Base-by-base conservation (phyloP, 495 filamentous ascomycete genomes). In the Aspergillus sclerotiicarbonarius region DNA sequence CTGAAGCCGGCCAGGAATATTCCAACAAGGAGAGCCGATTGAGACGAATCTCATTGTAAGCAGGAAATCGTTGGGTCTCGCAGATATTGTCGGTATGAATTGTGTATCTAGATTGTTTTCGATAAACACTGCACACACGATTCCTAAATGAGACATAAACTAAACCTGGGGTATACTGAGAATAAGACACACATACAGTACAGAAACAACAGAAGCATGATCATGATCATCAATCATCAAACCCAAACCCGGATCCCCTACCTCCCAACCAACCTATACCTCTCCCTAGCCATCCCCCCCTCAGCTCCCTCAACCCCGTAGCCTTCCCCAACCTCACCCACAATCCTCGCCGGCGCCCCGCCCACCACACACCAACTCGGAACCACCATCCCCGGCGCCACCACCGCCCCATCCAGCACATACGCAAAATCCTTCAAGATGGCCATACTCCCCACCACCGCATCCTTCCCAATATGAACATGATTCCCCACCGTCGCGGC, bases 341-440 rank as follows among this genome's bases (percentile, higher is more conserved):
- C 83, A 56, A 96, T 88, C 48, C 89, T 76, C 4, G 86, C 92
- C 4, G 92, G 91, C 64, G 84, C 77, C 0, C 92, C 92, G 0
- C 85, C 90, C 16, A 98, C 92, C 44, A 97, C 82, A 64, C 82
- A 88, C 72, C 90, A 93, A 66, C 89, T 90, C 31, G 92, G 90
- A 59, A 98, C 89, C 12, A 97, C 90, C 87, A 95, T 96, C 54
- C 89, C 88, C 15, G 85, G 78, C 8, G 94, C 89, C 16, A 98
- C 81, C 45, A 96, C 87, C 6, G 86, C 84, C 10, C 87, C 88
- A 60, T 95, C 89, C 56, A 97, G 76, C 51, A 98, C 86, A 59
- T 84, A 84, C 33, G 90, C 88, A 70, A 87, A 90, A 67, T 97
- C 93, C 72, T 96, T 96, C 62, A 98, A 82, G 39, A 97, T 92